phyloP scores from a whole-genome alignment of 345 rosid species.

The Dipteronia dyeriana region DNA sequence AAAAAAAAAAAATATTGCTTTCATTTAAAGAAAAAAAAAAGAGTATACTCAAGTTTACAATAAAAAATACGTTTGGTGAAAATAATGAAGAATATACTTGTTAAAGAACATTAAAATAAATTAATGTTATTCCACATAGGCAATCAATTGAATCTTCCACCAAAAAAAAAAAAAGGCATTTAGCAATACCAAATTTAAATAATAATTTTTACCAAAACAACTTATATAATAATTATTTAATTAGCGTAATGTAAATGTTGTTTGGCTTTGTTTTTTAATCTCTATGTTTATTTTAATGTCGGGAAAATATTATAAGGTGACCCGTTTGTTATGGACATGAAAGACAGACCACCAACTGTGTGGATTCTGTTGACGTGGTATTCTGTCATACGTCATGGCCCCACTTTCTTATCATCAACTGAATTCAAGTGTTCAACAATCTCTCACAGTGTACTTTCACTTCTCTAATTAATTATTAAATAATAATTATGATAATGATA shows the following conservation, averaged over 20 bases:
- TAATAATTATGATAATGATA: neutral
- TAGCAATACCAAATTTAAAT: constrained; percentile 19
- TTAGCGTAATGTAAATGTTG: neutral
- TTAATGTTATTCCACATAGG: neutral
- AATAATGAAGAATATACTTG: neutral
- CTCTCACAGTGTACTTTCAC: constrained; percentile 3
- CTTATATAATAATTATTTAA: no score
- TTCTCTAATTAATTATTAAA: neutral
- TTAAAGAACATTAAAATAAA: neutral
- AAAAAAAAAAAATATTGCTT: no score
- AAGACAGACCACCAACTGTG: constrained; percentile 24
- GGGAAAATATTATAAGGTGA: neutral
- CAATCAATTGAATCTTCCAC: constrained; percentile 6
- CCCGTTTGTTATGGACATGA: constrained; percentile 19
- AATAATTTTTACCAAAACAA: neutral
- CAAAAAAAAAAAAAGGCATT: neutral
- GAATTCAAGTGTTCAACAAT: constrained; percentile 20
- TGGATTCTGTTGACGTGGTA: constrained; percentile 17
- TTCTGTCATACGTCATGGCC: neutral
- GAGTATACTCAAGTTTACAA: no score
- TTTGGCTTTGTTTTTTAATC: no score
- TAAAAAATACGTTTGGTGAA: neutral
- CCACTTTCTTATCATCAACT: neutral
- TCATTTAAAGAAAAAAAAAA: no score
- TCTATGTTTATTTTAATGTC: neutral